Conservation (phyloP, 2,329 filamentous ascomycete species). For the Fusarium buxicola region DNA sequence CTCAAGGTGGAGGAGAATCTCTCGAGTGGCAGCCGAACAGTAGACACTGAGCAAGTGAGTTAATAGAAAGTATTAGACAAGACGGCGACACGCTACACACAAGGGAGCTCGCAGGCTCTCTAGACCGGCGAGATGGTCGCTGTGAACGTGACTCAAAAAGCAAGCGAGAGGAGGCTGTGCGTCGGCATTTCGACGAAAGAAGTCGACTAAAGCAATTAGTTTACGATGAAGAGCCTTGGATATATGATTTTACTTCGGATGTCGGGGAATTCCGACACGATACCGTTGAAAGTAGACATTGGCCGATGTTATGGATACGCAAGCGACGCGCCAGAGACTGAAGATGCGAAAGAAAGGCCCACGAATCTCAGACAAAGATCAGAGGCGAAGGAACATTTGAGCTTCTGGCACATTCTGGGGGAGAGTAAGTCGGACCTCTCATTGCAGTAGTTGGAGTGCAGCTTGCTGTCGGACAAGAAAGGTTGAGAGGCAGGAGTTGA, state of each 20-base stretch:
- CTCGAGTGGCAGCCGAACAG: conserved; percentile 85
- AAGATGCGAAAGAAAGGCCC: not conserved
- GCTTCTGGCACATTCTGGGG: no score
- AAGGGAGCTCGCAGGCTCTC: conserved; percentile 83
- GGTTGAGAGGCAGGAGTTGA: no score
- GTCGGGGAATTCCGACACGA: conserved; percentile 80
- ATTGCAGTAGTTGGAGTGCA: no score
- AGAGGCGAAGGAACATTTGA: no score
- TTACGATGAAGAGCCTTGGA: not conserved
- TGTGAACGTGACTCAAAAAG: conserved; percentile 93
- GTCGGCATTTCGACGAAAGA: conserved; percentile 72
- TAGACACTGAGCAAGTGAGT: conserved; percentile 73
- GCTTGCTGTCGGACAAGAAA: no score
- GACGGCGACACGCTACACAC: conserved; percentile 52
- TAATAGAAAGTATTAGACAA: not conserved
- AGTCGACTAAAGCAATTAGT: conserved; percentile 72
- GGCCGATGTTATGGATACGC: not conserved
- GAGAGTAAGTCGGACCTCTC: no score
- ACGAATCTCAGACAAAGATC: not conserved
- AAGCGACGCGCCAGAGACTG: not conserved
- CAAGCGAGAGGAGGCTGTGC: conserved; percentile 77
- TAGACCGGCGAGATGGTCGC: conserved; percentile 86
- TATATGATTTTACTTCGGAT: conserved; percentile 68
- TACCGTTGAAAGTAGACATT: conserved; percentile 84
- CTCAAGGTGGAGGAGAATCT: conserved; percentile 84